Evolutionary conservation across 1,284 basidiomycete species (phyloP).

Genomic region (Ceratobasidium sp.): DNA sequence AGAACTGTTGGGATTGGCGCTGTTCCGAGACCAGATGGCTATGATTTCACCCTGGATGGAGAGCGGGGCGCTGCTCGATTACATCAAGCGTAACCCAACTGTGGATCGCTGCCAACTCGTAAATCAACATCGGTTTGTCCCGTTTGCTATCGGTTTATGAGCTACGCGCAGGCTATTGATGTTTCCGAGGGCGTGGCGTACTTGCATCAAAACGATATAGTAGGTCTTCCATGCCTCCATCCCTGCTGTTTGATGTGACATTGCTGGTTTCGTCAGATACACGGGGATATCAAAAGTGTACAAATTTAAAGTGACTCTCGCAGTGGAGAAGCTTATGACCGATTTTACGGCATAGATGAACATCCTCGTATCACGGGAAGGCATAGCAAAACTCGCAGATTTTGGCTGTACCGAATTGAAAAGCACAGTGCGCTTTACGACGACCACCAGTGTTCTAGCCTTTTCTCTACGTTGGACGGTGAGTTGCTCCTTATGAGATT

Average conservation of each 20-base stretch:
- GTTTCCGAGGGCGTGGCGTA: background rate
- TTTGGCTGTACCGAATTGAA: conserved; percentile 4
- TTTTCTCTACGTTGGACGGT: background rate
- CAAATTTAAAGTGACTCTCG: background rate
- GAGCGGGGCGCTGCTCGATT: background rate
- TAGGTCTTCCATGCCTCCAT: background rate
- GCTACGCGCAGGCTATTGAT: background rate
- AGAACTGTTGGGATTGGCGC: background rate
- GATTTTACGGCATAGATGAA: background rate
- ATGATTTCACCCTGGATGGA: background rate
- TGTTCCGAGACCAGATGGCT: background rate
- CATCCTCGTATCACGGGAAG: background rate
- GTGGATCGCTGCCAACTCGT: background rate
- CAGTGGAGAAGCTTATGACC: background rate
- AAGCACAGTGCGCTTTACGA: background rate
- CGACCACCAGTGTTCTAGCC: background rate
- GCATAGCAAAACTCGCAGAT: background rate
- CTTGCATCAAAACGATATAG: background rate
- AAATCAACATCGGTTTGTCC: background rate
- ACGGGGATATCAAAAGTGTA: conserved; percentile 18
- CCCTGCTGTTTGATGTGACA: background rate
- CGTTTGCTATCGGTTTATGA: background rate
- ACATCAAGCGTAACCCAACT: background rate
- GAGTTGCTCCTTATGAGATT: background rate
- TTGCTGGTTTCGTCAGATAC: background rate